Conservation (phyloP, 805 yeast species). For the Ogataea pignaliae region DNA sequence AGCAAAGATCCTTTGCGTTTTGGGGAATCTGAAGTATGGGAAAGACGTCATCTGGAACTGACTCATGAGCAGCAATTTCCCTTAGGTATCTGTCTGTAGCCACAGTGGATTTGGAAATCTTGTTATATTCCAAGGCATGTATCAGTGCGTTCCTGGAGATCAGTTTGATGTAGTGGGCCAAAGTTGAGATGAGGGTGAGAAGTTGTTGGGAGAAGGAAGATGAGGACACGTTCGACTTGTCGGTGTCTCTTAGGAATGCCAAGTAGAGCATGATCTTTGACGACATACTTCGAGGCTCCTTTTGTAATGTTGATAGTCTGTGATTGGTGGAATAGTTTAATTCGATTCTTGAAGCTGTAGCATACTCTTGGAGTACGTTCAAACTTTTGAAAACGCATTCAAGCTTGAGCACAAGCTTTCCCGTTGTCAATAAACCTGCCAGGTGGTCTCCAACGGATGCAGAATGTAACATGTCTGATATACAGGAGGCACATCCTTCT, state of each 20-base stretch:
- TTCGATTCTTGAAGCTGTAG: slow-evolving; percentile 13
- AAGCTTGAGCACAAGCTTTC: slow-evolving; percentile 64
- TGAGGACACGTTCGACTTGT: slow-evolving; percentile 29
- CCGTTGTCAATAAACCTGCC: slow-evolving; percentile 66
- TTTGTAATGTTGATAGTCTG: slow-evolving; percentile 36
- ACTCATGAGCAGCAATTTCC: slow-evolving; percentile 45
- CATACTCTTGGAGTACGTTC: slow-evolving; percentile 40
- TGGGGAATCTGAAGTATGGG: slow-evolving; percentile 43
- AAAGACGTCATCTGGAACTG: slow-evolving; percentile 35
- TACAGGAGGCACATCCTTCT: slow-evolving; percentile 83
- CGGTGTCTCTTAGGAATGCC: slow-evolving; percentile 69
- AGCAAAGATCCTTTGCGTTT: slow-evolving; percentile 74
- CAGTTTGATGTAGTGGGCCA: slow-evolving; percentile 89
- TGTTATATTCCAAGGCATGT: slow-evolving; percentile 68
- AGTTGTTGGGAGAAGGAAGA: slow-evolving; percentile 54
- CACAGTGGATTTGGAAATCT: slow-evolving; percentile 47
- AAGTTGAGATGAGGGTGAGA: slow-evolving; percentile 77
- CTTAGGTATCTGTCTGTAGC: slow-evolving; percentile 63
- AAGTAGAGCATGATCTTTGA: slow-evolving; percentile 88
- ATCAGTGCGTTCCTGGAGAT: slow-evolving; percentile 76
- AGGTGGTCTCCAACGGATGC: slow-evolving; percentile 71
- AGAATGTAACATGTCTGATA: slow-evolving; percentile 84
- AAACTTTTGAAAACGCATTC: slow-evolving; percentile 75
- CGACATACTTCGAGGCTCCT: slow-evolving; percentile 80
- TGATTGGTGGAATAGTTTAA: slow-evolving; percentile 20